Base-by-base conservation (phyloP, 495 filamentous ascomycete genomes). In the Aspergillus homomorphus region DNA sequence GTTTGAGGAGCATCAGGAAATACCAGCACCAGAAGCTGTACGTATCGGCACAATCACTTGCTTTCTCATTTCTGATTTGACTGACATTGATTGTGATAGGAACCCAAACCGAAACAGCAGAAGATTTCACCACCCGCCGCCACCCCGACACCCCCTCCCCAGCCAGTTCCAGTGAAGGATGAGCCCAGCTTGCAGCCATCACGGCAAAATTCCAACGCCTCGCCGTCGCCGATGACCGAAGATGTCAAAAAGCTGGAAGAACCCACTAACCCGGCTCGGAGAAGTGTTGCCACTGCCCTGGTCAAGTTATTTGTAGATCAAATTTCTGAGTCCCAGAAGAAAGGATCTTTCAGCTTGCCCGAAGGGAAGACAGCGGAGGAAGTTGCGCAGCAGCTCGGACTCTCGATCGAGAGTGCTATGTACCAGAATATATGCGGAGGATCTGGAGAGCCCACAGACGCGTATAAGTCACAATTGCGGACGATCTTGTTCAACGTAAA, bases 401-500 rank as follows among this genome's bases (percentile, higher is more conserved):
- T 96, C 16, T 78, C 88, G 54, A 86, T 97, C 55, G 92, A 98
- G 73, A 82, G 86, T 73, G 82, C 85, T 44, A 76, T 86, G 58
- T 84, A 85, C 69, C 63, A 82, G 58, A 82, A 77, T 73, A 74
- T 83, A 59, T 84, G 72, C 62, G 73, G 72, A 64, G 63, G 70
- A 61, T 64, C 71, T 60, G 76, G 77, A 66, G 77, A 84, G 64
- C 77, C 80, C 26, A 72, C 72, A 66, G 72, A 78, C 45, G 57
- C 75, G 30, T 88, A 88, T 74, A 77, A 70, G 62, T 60, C 68
- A 46, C 84, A 87, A 67, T 73, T 86, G 63, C 78, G 84, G 62
- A 77, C 88, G 28, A 80, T 98, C 46, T 72, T 81, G 44, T 87
- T 86, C 74, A 97, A 97, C 74, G 75, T 96, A 59, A 94, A 95